Base-by-base conservation (phyloP, 148 eudicot genomes). In the Bassia scoparia region DNA sequence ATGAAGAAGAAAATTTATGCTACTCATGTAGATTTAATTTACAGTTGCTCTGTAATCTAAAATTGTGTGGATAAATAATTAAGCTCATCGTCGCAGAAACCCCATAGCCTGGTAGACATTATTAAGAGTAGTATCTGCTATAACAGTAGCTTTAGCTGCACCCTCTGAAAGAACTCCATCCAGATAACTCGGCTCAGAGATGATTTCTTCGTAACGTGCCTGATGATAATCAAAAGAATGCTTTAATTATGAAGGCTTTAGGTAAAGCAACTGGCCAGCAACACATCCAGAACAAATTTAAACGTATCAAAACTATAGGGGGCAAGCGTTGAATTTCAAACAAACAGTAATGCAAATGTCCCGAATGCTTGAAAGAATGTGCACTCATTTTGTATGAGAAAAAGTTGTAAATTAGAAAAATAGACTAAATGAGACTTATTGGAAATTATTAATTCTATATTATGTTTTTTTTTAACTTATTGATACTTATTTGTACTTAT, bases 71-170 rank as follows among this genome's bases (percentile, higher is more conserved):
- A 14, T 13, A n/a, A n/a, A n/a, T n/a, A n/a, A 15, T 16, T 20
- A 24, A 3, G 53, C 52, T 90, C 85, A 86, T 82, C 91, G 82
- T 50, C 80, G 83, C 76, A 88, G 78, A 77, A 93, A 93, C 64
- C 98, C 98, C 95, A 89, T 91, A 52, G 98, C 98, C 81, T 90
- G 94, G 82, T 90, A 93, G 27, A 89, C 89, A 79, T 89, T 85
- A 68, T 74, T 73, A 41, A 94, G 77, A 71, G 97, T 89, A 77
- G 63, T 76, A 70, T 93, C 96, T 29, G 97, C 98, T 66, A 89
- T 88, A 67, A 75, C 84, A 53, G 90, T 59, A 76, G 98, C 98
- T 78, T 77, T 87, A 53, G 77, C 82, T 66, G 97, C 90, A 72
- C 98, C 98, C 53, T 91, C 91, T 15, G 93, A 86, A 83, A 94